phyloP scores from a whole-genome alignment of 2,329 filamentous ascomycete genomes.

The Aspergillus sp. region DNA sequence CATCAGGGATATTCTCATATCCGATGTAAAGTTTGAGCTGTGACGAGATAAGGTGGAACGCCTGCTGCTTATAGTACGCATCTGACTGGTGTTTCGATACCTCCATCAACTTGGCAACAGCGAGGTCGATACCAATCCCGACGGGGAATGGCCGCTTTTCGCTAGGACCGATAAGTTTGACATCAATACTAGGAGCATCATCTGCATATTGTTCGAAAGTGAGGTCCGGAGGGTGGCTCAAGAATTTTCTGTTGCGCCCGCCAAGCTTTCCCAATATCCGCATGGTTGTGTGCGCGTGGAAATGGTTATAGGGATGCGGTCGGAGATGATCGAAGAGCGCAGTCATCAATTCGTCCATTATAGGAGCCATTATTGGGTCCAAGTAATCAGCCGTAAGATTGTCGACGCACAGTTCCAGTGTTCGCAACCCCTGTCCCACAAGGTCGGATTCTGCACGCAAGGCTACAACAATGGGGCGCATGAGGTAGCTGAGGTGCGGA shows the following conservation, averaged over 20 bases:
- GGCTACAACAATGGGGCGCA: conserved; percentile 96
- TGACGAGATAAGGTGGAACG: conserved; percentile 80
- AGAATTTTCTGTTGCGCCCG: conserved; percentile 90
- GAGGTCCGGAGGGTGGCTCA: conserved; percentile 84
- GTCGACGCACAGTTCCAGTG: conserved; percentile 93
- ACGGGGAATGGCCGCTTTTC: conserved; percentile 85
- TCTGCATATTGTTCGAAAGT: conserved; percentile 83
- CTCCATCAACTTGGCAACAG: conserved; percentile 85
- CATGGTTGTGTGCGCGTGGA: conserved; percentile 97
- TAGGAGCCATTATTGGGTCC: conserved; percentile 97
- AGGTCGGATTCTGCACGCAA: conserved; percentile 87
- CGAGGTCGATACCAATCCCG: conserved; percentile 81
- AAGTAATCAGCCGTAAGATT: conserved; percentile 97
- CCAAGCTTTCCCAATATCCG: conserved; percentile 94
- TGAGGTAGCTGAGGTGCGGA: conserved; percentile 92
- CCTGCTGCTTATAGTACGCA: conserved; percentile 87
- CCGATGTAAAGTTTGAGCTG: conserved; percentile 91
- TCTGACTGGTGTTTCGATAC: conserved; percentile 62
- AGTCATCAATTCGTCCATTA: conserved; percentile 98
- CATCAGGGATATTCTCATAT: conserved; percentile 82
- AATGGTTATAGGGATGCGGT: conserved; percentile 93
- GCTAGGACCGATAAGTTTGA: conserved; percentile 85
- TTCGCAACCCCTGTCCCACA: conserved; percentile 89
- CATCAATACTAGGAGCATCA: conserved; percentile 81
- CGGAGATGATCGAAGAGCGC: conserved; percentile 93